Evolutionary conservation across 768 basidiomycete species (phyloP).

Genomic region (Butyriboletus loyo): DNA sequence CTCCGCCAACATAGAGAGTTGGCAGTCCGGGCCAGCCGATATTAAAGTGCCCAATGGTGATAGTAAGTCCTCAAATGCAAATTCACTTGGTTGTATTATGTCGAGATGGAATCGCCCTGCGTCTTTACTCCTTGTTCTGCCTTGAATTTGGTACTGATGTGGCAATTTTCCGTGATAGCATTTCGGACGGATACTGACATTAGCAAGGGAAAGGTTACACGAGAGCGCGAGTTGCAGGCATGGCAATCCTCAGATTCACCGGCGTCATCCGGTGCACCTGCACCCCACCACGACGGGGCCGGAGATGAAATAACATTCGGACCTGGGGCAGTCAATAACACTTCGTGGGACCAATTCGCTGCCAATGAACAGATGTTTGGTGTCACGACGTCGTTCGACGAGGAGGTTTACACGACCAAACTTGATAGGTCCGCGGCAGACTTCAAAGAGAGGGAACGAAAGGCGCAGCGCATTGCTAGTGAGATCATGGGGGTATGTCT

Average conservation of each 20-base stretch:
- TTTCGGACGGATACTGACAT: constrained; percentile 86
- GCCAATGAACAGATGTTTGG: constrained; percentile 93
- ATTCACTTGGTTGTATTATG: background rate
- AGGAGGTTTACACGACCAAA: constrained; percentile 93
- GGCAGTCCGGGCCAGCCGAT: constrained; percentile 73
- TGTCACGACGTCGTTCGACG: constrained; percentile 86
- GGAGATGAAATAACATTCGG: constrained; percentile 75
- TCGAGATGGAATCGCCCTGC: background rate
- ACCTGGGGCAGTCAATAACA: constrained; percentile 39
- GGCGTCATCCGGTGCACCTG: constrained; percentile 25
- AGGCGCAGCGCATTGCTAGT: constrained; percentile 83
- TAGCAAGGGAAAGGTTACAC: constrained; percentile 48
- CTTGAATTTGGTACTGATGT: constrained; percentile 12
- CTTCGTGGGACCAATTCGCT: constrained; percentile 88
- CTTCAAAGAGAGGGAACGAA: constrained; percentile 83
- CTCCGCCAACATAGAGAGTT: constrained; percentile 68
- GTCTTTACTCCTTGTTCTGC: background rate
- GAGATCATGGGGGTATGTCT: constrained; percentile 82
- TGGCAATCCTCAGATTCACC: constrained; percentile 55
- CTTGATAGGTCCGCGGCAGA: constrained; percentile 81
- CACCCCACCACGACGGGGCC: constrained; percentile 27
- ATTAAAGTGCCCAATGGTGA: constrained; percentile 67
- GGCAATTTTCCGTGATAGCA: constrained; percentile 38
- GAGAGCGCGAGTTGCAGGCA: constrained; percentile 78
- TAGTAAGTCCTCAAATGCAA: constrained; percentile 44